These are phyloP conservation scores for Solanum dulcamara DNA, from an alignment of 257 asterid species.

Conservation along the genomic window DNA sequence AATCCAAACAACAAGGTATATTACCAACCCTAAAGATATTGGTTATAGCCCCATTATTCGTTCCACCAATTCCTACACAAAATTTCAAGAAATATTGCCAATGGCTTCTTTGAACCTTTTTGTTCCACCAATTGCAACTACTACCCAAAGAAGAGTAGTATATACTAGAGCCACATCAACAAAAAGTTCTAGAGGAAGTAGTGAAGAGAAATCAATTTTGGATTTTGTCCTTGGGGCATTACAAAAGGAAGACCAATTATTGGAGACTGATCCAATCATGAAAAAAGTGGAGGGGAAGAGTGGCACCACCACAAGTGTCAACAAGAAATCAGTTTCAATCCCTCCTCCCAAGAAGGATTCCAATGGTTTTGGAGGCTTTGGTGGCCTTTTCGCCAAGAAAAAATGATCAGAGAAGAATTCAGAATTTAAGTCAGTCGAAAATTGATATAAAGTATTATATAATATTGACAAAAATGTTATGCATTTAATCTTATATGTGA, in stretches of 20 bases:
- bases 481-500: not conserved
- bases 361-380: slow-evolving; percentile 35
- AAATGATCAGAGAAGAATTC: not conserved
- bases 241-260: slow-evolving; percentile 61
- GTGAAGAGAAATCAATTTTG: slow-evolving; percentile 49
- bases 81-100: not conserved
- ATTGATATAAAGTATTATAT: not conserved
- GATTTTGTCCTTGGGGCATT: slow-evolving; percentile 54
- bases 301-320: slow-evolving; percentile 8
- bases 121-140: slow-evolving; percentile 28
- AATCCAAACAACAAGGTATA: not conserved
- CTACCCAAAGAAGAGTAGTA: slow-evolving; percentile 40
- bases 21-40: not conserved
- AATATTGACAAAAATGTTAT: not conserved
- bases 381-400: slow-evolving; percentile 58
- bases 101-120: slow-evolving; percentile 75
- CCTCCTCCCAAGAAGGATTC: slow-evolving; percentile 25
- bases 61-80: not conserved
- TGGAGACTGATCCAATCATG: slow-evolving; percentile 83
- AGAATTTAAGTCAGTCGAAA: not conserved
- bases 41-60: not conserved
- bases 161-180: slow-evolving; percentile 48
- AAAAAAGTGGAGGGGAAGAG: slow-evolving; percentile 51
- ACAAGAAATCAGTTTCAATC: slow-evolving; percentile 23
- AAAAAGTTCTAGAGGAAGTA: slow-evolving; percentile 36